These are phyloP conservation scores for Flaveria brownii DNA, from an alignment of 129 eudicot genomes.

Conservation along the genomic window DNA sequence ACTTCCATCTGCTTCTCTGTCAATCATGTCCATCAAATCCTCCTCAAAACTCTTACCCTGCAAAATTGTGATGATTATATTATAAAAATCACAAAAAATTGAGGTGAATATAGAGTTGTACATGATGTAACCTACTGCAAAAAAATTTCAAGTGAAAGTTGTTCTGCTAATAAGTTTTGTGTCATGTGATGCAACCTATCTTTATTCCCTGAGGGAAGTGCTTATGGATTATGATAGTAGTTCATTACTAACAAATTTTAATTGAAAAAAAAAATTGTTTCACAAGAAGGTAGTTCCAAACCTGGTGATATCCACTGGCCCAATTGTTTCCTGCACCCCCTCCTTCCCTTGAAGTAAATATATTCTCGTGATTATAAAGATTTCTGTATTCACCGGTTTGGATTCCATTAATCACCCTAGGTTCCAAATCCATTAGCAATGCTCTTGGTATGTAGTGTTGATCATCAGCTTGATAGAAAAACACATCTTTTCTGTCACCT, in stretches of 20 bases:
- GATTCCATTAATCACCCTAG: constrained; percentile 95
- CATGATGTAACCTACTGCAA: neutral
- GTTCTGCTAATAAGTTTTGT: neutral
- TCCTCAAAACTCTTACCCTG: constrained; percentile 96
- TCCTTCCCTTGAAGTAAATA: constrained; percentile 82
- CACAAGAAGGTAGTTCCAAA: constrained; percentile 16
- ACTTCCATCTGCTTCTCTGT: constrained; percentile 99
- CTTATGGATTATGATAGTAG: neutral
- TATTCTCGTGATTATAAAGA: constrained; percentile 90
- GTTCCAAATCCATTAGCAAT: constrained; percentile 96
- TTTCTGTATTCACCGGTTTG: constrained; percentile 97
- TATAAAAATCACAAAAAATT: neutral
- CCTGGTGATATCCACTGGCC: constrained; percentile 99
- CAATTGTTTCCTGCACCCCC: constrained; percentile 99
- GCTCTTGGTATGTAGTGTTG: constrained; percentile 98
- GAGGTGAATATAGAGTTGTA: neutral
- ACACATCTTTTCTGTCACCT: constrained; percentile 97
- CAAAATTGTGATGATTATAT: neutral
- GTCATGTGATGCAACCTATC: neutral
- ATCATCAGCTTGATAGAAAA: constrained; percentile 99
- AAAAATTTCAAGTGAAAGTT: neutral
- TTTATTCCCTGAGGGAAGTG: neutral
- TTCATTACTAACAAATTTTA: neutral
- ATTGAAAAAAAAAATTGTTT: too few relatives aligned
- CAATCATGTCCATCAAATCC: constrained; percentile 98